A percentile compares a stretch with the other conserved stretches of the same genome.
phyloP scores from a whole-genome alignment of 495 filamentous ascomycete genomes.

The Lindgomyces ingoldianus region DNA sequence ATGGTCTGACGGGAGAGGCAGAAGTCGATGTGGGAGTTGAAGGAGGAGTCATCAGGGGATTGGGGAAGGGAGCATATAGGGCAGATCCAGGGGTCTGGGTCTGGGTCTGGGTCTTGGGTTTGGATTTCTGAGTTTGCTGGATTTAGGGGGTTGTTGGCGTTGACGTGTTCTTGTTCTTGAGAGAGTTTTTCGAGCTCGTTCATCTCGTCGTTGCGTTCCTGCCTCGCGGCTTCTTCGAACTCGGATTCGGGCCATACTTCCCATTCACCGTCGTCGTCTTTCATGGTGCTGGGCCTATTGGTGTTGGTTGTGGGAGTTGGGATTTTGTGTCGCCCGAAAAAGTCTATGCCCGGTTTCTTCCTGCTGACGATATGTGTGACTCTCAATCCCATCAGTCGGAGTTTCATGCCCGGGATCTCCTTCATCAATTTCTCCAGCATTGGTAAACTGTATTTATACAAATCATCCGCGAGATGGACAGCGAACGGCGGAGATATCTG shows the following conservation, averaged over 20 bases:
- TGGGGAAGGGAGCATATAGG: constrained; percentile 81
- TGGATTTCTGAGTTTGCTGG: not conserved
- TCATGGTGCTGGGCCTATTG: not conserved
- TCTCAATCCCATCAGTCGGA: constrained; percentile 85
- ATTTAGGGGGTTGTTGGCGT: not conserved
- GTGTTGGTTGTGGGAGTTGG: not conserved
- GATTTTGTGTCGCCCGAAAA: constrained; percentile 63
- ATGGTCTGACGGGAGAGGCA: constrained; percentile 88
- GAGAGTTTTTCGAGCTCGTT: constrained; percentile 63
- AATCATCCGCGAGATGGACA: constrained; percentile 70
- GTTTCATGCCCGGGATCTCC: constrained; percentile 76
- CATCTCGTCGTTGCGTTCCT: constrained; percentile 67
- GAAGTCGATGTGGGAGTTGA: constrained; percentile 93
- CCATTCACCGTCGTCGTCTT: constrained; percentile 52
- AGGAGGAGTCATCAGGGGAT: constrained; percentile 68
- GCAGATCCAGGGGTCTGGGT: constrained; percentile 65
- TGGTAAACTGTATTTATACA: constrained; percentile 78
- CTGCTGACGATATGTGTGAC: constrained; percentile 85
- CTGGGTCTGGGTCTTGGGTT: not conserved
- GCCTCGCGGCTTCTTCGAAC: constrained; percentile 64
- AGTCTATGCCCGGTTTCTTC: constrained; percentile 73
- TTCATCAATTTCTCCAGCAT: constrained; percentile 85
- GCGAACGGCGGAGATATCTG: constrained; percentile 75
- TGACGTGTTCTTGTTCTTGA: constrained; percentile 52
- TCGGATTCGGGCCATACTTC: constrained; percentile 70